Conservation (phyloP, 345 rosid species). For the Eucalyptus tenuipes region DNA sequence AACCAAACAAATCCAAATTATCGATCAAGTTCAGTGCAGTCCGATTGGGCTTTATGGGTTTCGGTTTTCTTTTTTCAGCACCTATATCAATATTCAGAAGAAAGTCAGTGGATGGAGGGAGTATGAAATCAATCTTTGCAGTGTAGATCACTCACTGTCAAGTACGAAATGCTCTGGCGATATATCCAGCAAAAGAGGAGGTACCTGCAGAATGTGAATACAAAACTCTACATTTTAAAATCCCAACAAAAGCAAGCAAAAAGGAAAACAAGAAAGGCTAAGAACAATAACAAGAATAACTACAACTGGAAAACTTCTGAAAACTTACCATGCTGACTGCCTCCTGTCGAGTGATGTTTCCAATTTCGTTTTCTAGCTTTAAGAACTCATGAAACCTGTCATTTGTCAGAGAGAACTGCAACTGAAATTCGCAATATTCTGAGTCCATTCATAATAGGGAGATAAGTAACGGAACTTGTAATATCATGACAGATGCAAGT, state of each 20-base stretch:
- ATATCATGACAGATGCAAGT: neutral
- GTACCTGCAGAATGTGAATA: slow-evolving; percentile 32
- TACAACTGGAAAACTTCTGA: neutral
- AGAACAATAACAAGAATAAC: neutral
- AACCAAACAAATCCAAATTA: neutral
- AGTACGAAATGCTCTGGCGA: slow-evolving; percentile 66
- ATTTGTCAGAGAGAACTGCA: neutral
- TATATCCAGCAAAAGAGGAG: slow-evolving; percentile 90
- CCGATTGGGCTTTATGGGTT: neutral
- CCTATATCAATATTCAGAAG: neutral
- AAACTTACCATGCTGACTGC: slow-evolving; percentile 90
- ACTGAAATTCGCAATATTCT: neutral
- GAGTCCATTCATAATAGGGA: neutral
- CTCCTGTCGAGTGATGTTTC: slow-evolving; percentile 94
- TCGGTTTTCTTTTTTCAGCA: neutral
- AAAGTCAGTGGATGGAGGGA: neutral
- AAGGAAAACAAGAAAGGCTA: neutral
- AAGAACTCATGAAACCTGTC: slow-evolving; percentile 92
- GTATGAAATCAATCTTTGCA: neutral
- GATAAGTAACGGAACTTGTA: neutral
- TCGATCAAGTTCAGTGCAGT: neutral
- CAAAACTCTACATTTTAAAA: neutral
- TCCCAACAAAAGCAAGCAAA: neutral
- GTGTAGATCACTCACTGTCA: slow-evolving; percentile 49
- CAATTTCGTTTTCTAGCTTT: slow-evolving; percentile 89